These are phyloP conservation scores for Taiwanofungus camphoratus DNA, from an alignment of 1,284 basidiomycete genomes.

Conservation along the genomic window DNA sequence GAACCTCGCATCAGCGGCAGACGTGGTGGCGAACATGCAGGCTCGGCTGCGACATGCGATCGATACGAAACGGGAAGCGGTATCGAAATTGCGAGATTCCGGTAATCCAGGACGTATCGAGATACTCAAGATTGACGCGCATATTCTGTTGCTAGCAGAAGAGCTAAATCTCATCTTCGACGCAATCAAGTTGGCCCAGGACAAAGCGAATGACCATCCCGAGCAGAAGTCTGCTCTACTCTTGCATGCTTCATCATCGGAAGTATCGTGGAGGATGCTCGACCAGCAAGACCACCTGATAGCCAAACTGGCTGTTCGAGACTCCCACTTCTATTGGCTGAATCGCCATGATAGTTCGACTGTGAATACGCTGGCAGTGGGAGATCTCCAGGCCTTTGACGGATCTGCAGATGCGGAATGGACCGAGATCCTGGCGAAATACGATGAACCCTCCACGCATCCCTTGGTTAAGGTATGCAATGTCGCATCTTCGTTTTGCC, in stretches of 20 bases:
- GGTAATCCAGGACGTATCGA: slow-evolving; percentile 46
- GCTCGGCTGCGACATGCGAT: slow-evolving; percentile 64
- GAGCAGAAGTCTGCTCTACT: slow-evolving; percentile 81
- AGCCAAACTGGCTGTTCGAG: slow-evolving; percentile 81
- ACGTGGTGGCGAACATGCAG: slow-evolving; percentile 75
- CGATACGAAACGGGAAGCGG: slow-evolving; percentile 53
- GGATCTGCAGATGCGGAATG: slow-evolving; percentile 81
- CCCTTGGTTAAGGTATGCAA: slow-evolving; percentile 57
- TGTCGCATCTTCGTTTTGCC: background rate
- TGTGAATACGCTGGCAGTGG: slow-evolving; percentile 73
- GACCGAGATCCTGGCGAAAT: slow-evolving; percentile 83
- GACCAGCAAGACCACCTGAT: slow-evolving; percentile 71
- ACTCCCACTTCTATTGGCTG: slow-evolving; percentile 81
- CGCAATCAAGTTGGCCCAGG: slow-evolving; percentile 81
- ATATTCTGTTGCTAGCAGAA: slow-evolving; percentile 71
- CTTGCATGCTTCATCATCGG: slow-evolving; percentile 77
- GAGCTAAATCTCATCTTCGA: slow-evolving; percentile 87
- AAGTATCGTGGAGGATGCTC: slow-evolving; percentile 94
- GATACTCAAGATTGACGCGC: slow-evolving; percentile 70
- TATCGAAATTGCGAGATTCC: slow-evolving; percentile 32
- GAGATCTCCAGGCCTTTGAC: slow-evolving; percentile 84
- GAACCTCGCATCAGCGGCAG: slow-evolving; percentile 64
- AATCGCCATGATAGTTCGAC: slow-evolving; percentile 88
- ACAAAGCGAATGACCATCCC: slow-evolving; percentile 61
- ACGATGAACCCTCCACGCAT: slow-evolving; percentile 61